phyloP scores from a whole-genome alignment of 179 eudicot species.

The Sideroxylon spinosum region DNA sequence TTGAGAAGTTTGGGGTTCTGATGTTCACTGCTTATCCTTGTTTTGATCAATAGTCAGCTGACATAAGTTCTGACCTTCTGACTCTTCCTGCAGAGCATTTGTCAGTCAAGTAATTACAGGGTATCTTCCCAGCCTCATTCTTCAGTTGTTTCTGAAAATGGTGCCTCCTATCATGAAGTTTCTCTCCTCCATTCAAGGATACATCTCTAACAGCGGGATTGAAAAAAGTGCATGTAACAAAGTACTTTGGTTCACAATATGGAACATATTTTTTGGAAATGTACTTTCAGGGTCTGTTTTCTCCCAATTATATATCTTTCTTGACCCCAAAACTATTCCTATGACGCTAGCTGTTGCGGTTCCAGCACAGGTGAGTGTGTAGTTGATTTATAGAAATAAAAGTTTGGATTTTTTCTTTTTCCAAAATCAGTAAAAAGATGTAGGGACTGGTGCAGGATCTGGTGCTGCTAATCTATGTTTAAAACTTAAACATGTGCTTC shows the following conservation, averaged over 20 bases:
- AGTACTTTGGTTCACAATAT: constrained; percentile 57
- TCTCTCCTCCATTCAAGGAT: constrained; percentile 62
- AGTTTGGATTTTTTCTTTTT: neutral
- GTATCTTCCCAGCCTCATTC: constrained; percentile 72
- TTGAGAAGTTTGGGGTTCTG: neutral
- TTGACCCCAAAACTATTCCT: constrained; percentile 55
- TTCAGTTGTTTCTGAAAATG: constrained; percentile 43
- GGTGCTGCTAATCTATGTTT: neutral
- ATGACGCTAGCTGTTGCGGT: constrained; percentile 46
- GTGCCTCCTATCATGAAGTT: constrained; percentile 57
- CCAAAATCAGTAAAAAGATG: neutral
- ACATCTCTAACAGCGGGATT: constrained; percentile 54
- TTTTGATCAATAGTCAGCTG: neutral
- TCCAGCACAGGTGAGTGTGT: constrained; percentile 55
- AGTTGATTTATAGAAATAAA: neutral
- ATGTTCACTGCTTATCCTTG: constrained; percentile 1
- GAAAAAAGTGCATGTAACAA: constrained; percentile 61
- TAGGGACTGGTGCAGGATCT: neutral
- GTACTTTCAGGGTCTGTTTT: constrained; percentile 61
- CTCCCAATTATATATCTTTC: constrained; percentile 35
- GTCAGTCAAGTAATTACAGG: constrained; percentile 60
- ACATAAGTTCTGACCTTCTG: constrained; percentile 13
- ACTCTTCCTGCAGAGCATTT: constrained; percentile 39
- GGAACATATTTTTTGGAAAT: constrained; percentile 70
- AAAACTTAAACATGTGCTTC: neutral